Evolutionary conservation across 192 early-diverging fungal species (phyloP), one percentile per base, ranked within the genome.

Genomic region (Bifiguratus adelaidae): DNA sequence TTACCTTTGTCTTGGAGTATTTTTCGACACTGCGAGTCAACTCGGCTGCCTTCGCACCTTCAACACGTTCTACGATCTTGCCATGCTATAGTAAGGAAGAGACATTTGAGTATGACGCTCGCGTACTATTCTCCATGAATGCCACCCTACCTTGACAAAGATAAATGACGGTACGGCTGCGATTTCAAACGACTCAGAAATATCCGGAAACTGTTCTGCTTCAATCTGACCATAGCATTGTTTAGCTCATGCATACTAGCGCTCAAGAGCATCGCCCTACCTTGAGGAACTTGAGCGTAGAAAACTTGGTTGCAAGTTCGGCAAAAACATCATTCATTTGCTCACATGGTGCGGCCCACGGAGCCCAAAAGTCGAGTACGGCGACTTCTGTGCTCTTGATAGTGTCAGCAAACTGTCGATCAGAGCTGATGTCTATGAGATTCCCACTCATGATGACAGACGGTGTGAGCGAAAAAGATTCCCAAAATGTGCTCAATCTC

Each of bases 321-420:
- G 68, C 68, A 60, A 96, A 89, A n/a, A 98, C 81, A 26, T 78
- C 77, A 63, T 89, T 88, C 80, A 98, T 91, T 64, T 95, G 89
- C 54, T 72, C 63, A 69, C 91, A 96, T 36, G 89, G 82, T 34
- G 77, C 76, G 24, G 86, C 86, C 89, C 89, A 98, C 12, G 61
- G 47, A n/a, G 92, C 95, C 80, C 82, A 91, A 63, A 98, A 96
- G 71, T 91, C 88, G 40, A 93, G 56, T 4, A 81, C 77, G 38
- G 69, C 48, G 43, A 68, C 58, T 7, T 66, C 56, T 44, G 59
- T 55, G 19, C 56, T 56, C 22, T 60, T 55, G 38, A 54, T 53
- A 22, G 56, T 32, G 9, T 32, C 37, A 23, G 46, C 45, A 30
- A 78, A 70, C 41, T 78, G 50, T 12, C 49, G 34, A 35, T 72